phyloP scores from a whole-genome alignment of 129 eudicot genomes.

The Saposhnikovia divaricata region DNA sequence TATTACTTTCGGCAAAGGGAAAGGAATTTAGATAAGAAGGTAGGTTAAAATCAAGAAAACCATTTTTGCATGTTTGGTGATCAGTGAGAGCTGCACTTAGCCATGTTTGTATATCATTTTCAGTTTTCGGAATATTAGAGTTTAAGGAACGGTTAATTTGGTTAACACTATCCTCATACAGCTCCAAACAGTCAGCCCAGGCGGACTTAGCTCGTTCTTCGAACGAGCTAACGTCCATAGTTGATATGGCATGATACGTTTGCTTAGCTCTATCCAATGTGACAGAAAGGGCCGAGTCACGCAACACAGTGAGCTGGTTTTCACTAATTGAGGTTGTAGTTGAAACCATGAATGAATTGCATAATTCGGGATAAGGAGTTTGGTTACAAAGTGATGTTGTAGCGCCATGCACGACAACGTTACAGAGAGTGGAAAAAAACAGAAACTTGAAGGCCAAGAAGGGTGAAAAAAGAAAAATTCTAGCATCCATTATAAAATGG shows the following conservation, averaged over 20 bases:
- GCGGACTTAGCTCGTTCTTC: conserved; percentile 38
- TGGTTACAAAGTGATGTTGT: conserved; percentile 35
- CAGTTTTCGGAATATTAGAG: conserved; percentile 13
- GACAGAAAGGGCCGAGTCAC: conserved; percentile 29
- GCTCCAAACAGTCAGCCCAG: conserved; percentile 65
- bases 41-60: conserved; percentile 42
- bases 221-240: conserved; percentile 40
- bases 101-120: conserved; percentile 42
- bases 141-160: conserved; percentile 32
- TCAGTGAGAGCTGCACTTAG: conserved; percentile 43
- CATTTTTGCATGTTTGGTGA: conserved; percentile 52
- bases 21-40: conserved; percentile 23
- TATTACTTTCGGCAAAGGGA: conserved; percentile 18
- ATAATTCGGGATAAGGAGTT: conserved; percentile 58
- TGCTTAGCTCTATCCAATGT: conserved; percentile 45
- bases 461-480: conserved; percentile 13
- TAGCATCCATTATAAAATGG: conserved; percentile 27
- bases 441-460: conserved; percentile 18
- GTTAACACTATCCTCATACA: conserved; percentile 47
- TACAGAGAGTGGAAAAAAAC: conserved; percentile 13
- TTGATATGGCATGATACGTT: conserved; percentile 34
- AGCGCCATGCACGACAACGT: conserved; percentile 31
- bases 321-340: conserved; percentile 6
- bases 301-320: conserved; percentile 23
- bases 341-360: conserved; percentile 34